These are phyloP conservation scores for Starmera caribaea DNA, from an alignment of 805 yeast genomes.

Conservation along the genomic window DNA sequence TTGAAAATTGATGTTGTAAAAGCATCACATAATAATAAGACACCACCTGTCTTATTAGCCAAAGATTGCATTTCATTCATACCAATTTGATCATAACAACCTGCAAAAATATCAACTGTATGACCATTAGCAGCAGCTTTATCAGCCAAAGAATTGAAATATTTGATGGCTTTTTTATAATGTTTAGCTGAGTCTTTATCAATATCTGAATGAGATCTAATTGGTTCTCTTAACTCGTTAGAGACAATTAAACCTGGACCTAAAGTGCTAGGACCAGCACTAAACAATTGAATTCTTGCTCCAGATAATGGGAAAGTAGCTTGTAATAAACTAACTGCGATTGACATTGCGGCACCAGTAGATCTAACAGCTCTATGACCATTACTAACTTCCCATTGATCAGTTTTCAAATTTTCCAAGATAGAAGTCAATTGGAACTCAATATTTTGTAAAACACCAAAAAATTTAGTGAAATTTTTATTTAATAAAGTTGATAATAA, in stretches of 20 bases:
- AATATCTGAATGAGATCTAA: conserved; percentile 94
- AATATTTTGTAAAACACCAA: conserved; percentile 64
- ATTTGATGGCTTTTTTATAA: conserved; percentile 76
- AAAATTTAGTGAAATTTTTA: conserved; percentile 45
- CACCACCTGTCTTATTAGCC: conserved; percentile 85
- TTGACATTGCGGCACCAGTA: conserved; percentile 85
- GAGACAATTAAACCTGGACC: conserved; percentile 94
- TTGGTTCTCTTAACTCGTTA: conserved; percentile 86
- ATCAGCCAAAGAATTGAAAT: conserved; percentile 64
- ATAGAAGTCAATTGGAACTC: conserved; percentile 77
- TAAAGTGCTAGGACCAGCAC: conserved; percentile 93
- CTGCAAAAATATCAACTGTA: conserved; percentile 84
- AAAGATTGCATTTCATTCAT: conserved; percentile 86
- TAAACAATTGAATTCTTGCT: conserved; percentile 79
- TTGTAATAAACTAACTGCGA: conserved; percentile 76
- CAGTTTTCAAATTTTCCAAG: conserved; percentile 67
- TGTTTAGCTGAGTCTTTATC: conserved; percentile 87
- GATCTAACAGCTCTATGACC: conserved; percentile 83
- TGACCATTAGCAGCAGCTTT: conserved; percentile 68
- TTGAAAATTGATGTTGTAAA: conserved; percentile 92
- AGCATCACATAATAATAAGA: conserved; percentile 78
- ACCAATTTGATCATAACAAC: conserved; percentile 95
- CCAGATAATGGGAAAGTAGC: conserved; percentile 79
- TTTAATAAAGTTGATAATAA: conserved; percentile 50
- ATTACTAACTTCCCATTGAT: conserved; percentile 84